A percentile compares a stretch with the other conserved stretches of the same genome.
Conservation (phyloP, 768 basidiomycete genomes). For the Gelatoporia subvermispora region DNA sequence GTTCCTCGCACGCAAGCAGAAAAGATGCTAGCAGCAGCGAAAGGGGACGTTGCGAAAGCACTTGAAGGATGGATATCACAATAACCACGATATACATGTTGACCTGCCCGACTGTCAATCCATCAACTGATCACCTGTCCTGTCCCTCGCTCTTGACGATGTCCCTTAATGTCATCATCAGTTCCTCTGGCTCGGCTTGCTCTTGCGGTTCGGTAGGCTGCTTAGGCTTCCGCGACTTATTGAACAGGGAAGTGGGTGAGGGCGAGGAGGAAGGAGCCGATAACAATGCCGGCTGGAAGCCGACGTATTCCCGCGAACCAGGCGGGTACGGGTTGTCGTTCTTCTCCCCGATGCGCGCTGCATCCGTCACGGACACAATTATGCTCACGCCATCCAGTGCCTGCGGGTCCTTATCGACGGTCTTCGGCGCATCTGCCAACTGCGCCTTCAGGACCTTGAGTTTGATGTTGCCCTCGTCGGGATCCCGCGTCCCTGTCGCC, state of each 20-base stretch:
- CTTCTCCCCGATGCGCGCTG: constrained; percentile 6
- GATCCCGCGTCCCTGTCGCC: constrained; percentile 3
- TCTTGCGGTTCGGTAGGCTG: too few relatives aligned
- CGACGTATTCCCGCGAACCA: constrained; percentile 47
- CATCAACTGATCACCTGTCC: too few relatives aligned
- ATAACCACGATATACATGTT: neutral
- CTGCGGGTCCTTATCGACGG: constrained; percentile 38
- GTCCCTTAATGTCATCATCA: too few relatives aligned
- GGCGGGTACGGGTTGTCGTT: constrained; percentile 42
- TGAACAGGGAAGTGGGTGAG: too few relatives aligned
- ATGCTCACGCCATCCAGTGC: constrained; percentile 36
- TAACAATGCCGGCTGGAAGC: neutral
- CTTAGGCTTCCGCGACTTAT: too few relatives aligned
- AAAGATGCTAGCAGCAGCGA: constrained; percentile 47
- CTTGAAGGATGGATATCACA: constrained; percentile 26
- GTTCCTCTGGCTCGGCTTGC: too few relatives aligned
- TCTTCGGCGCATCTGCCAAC: constrained; percentile 36
- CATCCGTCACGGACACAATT: constrained; percentile 29
- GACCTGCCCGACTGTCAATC: too few relatives aligned
- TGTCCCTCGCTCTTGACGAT: too few relatives aligned
- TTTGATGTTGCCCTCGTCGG: constrained; percentile 13
- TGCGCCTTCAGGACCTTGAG: constrained; percentile 26
- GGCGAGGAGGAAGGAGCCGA: too few relatives aligned
- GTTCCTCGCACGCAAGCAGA: constrained; percentile 55
- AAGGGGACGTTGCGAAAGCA: constrained; percentile 48